Conservation (phyloP, 2,329 filamentous ascomycete species). For the Fusarium incarnatum region DNA sequence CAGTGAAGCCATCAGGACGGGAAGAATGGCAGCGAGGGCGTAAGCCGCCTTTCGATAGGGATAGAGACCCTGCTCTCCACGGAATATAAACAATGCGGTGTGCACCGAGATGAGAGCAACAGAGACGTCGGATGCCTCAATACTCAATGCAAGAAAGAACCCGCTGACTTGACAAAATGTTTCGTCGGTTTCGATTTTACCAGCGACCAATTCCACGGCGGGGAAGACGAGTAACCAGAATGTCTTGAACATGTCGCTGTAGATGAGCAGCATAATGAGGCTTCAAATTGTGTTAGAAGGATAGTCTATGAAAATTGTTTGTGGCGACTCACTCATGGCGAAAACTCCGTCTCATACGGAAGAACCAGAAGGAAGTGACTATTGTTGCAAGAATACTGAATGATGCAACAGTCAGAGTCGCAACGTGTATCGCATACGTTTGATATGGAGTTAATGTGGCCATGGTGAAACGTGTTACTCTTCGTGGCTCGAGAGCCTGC, state of each 20-base stretch:
- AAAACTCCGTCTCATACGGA: constrained; percentile 78
- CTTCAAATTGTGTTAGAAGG: constrained; percentile 55
- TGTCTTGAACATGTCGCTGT: constrained; percentile 77
- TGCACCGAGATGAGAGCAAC: constrained; percentile 80
- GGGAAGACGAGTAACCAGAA: constrained; percentile 76
- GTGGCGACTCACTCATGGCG: constrained; percentile 64
- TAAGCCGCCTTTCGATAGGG: constrained; percentile 73
- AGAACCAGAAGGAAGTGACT: constrained; percentile 76
- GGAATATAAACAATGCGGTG: constrained; percentile 77
- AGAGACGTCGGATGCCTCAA: constrained; percentile 77
- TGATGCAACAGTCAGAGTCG: constrained; percentile 56
- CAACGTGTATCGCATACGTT: constrained; percentile 41
- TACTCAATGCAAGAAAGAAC: constrained; percentile 74
- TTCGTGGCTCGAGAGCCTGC: constrained; percentile 28
- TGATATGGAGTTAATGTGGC: constrained; percentile 31
- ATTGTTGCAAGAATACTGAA: constrained; percentile 68
- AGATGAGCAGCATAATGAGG: constrained; percentile 79
- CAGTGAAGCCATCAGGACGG: constrained; percentile 69
- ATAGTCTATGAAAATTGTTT: not conserved
- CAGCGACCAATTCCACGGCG: constrained; percentile 65
- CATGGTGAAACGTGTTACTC: constrained; percentile 31
- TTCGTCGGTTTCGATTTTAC: constrained; percentile 62
- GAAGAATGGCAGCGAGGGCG: constrained; percentile 66
- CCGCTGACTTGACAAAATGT: constrained; percentile 75
- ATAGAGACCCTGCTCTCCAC: constrained; percentile 73